A percentile compares a stretch with the other conserved stretches of the same genome.
Conservation (phyloP, 2,329 filamentous ascomycete genomes). For the Immersiporthe knoxdaviesiana region DNA sequence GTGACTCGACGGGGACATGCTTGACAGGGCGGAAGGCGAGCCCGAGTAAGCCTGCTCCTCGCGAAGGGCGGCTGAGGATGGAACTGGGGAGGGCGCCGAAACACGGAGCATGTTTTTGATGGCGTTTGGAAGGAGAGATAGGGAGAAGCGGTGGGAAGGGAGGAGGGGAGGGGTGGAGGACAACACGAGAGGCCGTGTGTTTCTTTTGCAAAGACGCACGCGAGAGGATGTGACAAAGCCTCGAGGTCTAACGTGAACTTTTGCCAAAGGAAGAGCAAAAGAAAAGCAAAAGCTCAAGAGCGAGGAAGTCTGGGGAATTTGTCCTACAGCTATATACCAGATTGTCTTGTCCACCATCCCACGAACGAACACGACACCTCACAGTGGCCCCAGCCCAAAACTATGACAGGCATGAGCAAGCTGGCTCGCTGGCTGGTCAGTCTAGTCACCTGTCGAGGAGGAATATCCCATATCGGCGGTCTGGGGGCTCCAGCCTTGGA, state of each 20-base stretch:
- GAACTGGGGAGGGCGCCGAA: not conserved
- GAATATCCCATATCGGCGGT: conserved; percentile 12
- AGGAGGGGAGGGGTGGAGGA: not conserved
- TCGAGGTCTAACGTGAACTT: not conserved
- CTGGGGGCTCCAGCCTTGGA: not conserved
- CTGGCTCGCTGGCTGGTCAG: conserved; percentile 2
- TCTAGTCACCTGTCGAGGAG: conserved; percentile 12
- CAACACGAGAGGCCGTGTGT: not conserved
- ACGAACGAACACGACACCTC: conserved; percentile 13
- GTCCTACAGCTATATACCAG: conserved; percentile 11
- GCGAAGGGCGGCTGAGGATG: not conserved
- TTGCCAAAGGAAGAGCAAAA: conserved; percentile 13
- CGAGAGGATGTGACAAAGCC: not conserved
- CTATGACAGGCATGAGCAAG: not conserved
- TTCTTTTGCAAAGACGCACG: not conserved
- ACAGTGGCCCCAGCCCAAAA: conserved; percentile 8
- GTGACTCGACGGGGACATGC: conserved; percentile 8
- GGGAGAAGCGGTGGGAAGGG: not conserved
- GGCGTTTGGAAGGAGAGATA: not conserved
- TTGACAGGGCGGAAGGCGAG: conserved; percentile 4
- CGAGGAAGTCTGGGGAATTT: not conserved
- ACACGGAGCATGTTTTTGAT: conserved; percentile 18
- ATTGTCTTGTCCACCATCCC: conserved; percentile 3
- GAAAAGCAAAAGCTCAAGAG: conserved; percentile 1
- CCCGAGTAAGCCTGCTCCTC: not conserved